A percentile compares a stretch with the other conserved stretches of the same genome.
These are phyloP conservation scores for Phytophthora hibernalis DNA, from an alignment of 352 stramenopile genomes.

Conservation along the genomic window DNA sequence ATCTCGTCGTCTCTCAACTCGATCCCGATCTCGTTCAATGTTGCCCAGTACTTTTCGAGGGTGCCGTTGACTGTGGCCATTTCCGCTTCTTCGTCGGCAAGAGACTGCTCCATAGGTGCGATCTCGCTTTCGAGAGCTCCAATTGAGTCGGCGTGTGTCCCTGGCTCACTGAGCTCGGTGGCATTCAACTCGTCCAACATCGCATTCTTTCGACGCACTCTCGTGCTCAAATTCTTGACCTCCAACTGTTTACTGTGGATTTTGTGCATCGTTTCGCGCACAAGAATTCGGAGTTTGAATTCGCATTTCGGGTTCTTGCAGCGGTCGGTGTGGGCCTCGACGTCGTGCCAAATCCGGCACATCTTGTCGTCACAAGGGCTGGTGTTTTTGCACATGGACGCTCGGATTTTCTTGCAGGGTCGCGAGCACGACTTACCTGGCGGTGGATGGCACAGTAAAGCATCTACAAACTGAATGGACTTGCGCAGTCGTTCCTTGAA, in stretches of 20 bases:
- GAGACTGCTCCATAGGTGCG: slow-evolving; percentile 65
- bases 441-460: slow-evolving; percentile 66
- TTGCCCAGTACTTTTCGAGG: slow-evolving; percentile 31
- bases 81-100: slow-evolving; percentile 57
- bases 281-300: slow-evolving; percentile 72
- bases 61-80: slow-evolving; percentile 29
- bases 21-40: slow-evolving; percentile 48
- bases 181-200: slow-evolving; percentile 41
- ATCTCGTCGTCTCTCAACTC: slow-evolving; percentile 53
- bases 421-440: slow-evolving; percentile 53
- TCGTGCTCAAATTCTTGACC: slow-evolving; percentile 37
- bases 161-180: slow-evolving; percentile 40
- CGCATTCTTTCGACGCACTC: slow-evolving; percentile 48
- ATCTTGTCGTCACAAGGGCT: slow-evolving; percentile 67
- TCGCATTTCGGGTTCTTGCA: slow-evolving; percentile 72
- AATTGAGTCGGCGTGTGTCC: slow-evolving; percentile 32
- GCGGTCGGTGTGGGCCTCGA: slow-evolving; percentile 72
- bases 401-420: slow-evolving; percentile 61
- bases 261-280: slow-evolving; percentile 81
- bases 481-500: slow-evolving; percentile 75
- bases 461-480: slow-evolving; percentile 75
- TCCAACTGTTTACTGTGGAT: slow-evolving; percentile 61
- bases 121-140: slow-evolving; percentile 57
- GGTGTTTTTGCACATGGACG: slow-evolving; percentile 67
- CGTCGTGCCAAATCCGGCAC: slow-evolving; percentile 78